Percentiles rank a stretch among this genome's conserved stretches.
Conservation (phyloP, 2,329 filamentous ascomycete species). For the Cercospora citrullina region DNA sequence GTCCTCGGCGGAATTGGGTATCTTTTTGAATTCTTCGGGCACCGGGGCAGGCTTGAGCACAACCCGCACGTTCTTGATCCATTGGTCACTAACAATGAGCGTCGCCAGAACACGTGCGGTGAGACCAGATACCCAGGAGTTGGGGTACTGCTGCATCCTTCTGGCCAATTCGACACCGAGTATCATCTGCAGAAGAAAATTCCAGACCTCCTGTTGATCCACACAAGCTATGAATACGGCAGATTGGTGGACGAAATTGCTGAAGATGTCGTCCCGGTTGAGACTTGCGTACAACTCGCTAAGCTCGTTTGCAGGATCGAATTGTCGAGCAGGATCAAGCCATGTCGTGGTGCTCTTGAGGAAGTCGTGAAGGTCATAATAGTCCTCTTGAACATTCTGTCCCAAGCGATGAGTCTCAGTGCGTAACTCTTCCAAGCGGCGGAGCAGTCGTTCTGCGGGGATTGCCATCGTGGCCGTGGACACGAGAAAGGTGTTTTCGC, state of each 20-base stretch:
- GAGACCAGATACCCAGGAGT: not conserved
- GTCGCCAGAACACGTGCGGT: not conserved
- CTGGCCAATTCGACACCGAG: not conserved
- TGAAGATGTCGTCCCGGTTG: not conserved
- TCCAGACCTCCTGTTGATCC: not conserved
- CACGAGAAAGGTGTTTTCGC: not conserved
- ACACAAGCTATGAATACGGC: not conserved
- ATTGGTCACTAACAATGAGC: conserved; percentile 1
- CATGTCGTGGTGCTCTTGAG: not conserved
- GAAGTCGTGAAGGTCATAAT: not conserved
- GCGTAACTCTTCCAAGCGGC: not conserved
- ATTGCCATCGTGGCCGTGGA: not conserved
- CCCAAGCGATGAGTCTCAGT: not conserved
- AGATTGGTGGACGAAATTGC: not conserved
- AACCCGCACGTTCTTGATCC: not conserved
- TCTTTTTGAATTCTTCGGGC: not conserved
- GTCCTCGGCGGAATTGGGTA: not conserved
- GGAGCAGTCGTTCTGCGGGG: not conserved
- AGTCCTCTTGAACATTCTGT: not conserved
- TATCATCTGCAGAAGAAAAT: not conserved
- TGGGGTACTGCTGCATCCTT: not conserved
- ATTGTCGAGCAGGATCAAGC: not conserved
- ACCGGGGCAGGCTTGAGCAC: not conserved
- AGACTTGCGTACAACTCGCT: conserved; percentile 4
- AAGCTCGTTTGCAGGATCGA: not conserved